These are phyloP conservation scores for Chlamydomonas sp. DNA, from an alignment of 139 green algal genomes.

Conservation along the genomic window DNA sequence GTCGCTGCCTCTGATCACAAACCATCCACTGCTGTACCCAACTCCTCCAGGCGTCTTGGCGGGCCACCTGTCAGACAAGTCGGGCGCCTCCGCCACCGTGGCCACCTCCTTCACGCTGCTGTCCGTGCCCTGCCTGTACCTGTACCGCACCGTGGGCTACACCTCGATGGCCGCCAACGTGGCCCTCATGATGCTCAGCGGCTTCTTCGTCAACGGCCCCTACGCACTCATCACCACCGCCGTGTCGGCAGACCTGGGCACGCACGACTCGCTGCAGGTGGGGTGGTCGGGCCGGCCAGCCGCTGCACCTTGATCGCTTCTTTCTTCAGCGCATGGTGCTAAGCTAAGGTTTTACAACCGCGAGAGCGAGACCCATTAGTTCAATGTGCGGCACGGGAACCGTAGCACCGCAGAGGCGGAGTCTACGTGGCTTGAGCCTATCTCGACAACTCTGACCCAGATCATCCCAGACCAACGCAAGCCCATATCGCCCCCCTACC, in stretches of 20 bases:
- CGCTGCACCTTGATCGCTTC: background rate
- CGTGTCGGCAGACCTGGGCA: constrained; percentile 95
- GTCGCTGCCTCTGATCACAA: background rate
- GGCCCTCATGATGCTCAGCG: constrained; percentile 84
- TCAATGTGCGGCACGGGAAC: too few relatives aligned
- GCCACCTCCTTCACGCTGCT: constrained; percentile 81
- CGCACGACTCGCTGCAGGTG: constrained; percentile 82
- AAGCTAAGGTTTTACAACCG: too few relatives aligned
- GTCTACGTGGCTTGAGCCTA: too few relatives aligned
- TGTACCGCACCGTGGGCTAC: constrained; percentile 79
- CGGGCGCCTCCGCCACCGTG: constrained; percentile 72
- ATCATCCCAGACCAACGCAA: too few relatives aligned
- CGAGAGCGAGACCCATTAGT: too few relatives aligned
- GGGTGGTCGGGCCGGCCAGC: background rate
- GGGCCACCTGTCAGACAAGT: constrained; percentile 88
- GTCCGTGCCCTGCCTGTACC: constrained; percentile 84
- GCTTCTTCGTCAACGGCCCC: constrained; percentile 96
- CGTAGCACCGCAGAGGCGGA: too few relatives aligned
- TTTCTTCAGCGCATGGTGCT: too few relatives aligned
- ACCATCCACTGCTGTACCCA: background rate
- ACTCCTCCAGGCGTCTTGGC: constrained; percentile 74
- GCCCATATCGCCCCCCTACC: background rate
- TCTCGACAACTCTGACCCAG: too few relatives aligned
- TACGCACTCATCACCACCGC: constrained; percentile 98
- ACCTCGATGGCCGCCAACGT: constrained; percentile 79